phyloP scores from a whole-genome alignment of 139 green algal genomes.

The Chlamydomonas sphaeroides region DNA sequence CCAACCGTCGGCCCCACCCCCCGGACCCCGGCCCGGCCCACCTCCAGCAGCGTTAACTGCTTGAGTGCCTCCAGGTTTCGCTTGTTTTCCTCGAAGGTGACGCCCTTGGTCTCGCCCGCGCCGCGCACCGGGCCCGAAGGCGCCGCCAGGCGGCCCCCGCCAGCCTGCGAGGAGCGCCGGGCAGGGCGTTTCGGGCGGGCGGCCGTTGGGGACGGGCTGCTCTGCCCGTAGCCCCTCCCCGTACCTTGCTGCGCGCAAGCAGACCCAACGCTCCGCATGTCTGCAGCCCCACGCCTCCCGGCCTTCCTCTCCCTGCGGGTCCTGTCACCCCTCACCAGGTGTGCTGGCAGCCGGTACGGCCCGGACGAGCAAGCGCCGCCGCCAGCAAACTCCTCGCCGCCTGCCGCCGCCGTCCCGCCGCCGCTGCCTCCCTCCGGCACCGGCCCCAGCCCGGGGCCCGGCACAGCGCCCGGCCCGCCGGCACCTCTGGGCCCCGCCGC shows the following conservation, averaged over 20 bases:
- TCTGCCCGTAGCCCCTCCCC: too few species aligned
- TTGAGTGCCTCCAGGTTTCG: slow-evolving; percentile 65
- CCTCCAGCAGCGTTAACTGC: slow-evolving; percentile 54
- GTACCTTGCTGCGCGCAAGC: too few species aligned
- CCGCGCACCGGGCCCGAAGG: neutral
- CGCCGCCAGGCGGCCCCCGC: neutral
- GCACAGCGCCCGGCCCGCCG: too few species aligned
- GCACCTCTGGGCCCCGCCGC: neutral
- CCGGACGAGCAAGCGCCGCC: too few species aligned
- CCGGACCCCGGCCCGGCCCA: neutral
- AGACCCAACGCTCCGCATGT: too few species aligned
- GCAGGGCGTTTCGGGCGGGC: neutral
- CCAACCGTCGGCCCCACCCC: neutral
- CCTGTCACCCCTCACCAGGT: too few species aligned
- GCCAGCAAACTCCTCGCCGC: neutral
- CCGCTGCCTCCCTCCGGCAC: too few species aligned
- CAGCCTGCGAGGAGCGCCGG: neutral
- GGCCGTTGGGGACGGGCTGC: too few species aligned
- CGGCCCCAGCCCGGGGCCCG: neutral
- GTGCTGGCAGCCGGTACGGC: too few species aligned
- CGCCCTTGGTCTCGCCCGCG: slow-evolving; percentile 82
- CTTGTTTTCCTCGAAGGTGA: slow-evolving; percentile 81
- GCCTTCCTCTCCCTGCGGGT: too few species aligned
- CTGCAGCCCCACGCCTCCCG: too few species aligned
- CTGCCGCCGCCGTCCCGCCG: too few species aligned